Evolutionary conservation across 2,329 filamentous ascomycete species (phyloP).

Genomic region (Cryphonectria carpinicola): DNA sequence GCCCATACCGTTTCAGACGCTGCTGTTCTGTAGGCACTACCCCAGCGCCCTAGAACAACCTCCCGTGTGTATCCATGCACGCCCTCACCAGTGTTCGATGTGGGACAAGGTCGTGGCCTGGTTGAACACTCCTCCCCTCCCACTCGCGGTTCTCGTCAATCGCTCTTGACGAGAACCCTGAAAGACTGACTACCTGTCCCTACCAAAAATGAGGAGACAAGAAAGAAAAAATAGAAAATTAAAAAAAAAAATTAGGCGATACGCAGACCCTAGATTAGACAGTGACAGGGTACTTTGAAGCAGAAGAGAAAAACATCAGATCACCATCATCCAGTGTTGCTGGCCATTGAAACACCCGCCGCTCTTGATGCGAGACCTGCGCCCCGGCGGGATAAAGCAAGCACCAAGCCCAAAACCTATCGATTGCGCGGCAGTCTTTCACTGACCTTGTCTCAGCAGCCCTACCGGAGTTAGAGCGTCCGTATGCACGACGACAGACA

Average conservation of each 20-base stretch:
- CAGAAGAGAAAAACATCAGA: background rate
- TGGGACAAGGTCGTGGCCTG: background rate
- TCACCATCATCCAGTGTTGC: background rate
- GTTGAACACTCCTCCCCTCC: background rate
- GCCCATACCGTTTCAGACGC: conserved; percentile 1
- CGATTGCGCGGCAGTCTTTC: background rate
- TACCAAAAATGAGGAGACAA: background rate
- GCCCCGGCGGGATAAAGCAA: background rate
- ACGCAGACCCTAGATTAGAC: background rate
- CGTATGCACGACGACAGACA: background rate
- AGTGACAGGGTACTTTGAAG: background rate
- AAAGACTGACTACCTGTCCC: background rate
- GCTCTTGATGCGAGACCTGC: background rate
- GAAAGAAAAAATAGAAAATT: too few species aligned
- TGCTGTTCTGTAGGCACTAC: background rate
- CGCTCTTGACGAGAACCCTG: background rate
- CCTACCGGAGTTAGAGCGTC: background rate
- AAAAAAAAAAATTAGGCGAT: background rate
- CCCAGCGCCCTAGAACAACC: background rate
- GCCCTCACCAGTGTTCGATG: conserved; percentile 4
- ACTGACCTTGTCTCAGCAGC: background rate
- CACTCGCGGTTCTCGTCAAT: too few species aligned
- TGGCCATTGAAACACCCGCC: background rate
- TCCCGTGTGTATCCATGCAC: background rate
- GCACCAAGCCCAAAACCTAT: background rate